Evolutionary conservation across 169 alveolate species (phyloP).

Genomic region (Cryptosporidium xiaoi): DNA sequence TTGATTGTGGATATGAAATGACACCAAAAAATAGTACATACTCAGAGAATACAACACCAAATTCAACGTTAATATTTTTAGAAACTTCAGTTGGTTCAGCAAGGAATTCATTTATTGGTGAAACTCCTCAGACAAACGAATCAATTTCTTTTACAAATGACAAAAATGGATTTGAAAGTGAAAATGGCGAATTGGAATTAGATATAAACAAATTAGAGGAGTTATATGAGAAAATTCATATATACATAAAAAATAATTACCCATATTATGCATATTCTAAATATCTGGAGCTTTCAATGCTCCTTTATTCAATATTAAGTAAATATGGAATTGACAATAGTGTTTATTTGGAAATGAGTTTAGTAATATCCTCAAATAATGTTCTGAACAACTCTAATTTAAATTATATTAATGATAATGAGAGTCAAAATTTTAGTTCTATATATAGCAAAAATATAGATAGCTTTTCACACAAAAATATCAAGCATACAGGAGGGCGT

Average conservation of each 20-base stretch:
- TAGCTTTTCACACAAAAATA: neutral
- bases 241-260: neutral
- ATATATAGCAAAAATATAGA: neutral
- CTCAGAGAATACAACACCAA: neutral
- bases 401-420: neutral
- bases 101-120: constrained; percentile 6
- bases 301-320: constrained; percentile 11
- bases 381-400: too few species aligned
- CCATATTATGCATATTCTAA: constrained; percentile 49
- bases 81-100: neutral
- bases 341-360: constrained; percentile 29
- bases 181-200: neutral
- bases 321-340: constrained; percentile 12
- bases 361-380: neutral
- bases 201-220: constrained; percentile 21
- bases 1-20: neutral
- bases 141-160: neutral
- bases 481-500: neutral
- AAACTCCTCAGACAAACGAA: constrained; percentile 3
- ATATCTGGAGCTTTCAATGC: constrained; percentile 15
- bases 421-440: neutral
- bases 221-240: constrained; percentile 7
- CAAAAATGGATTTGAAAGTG: neutral
- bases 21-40: neutral
- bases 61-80: neutral